These are phyloP conservation scores for Ceratocystis huliohia DNA, from an alignment of 2,329 filamentous ascomycete genomes.

Conservation along the genomic window DNA sequence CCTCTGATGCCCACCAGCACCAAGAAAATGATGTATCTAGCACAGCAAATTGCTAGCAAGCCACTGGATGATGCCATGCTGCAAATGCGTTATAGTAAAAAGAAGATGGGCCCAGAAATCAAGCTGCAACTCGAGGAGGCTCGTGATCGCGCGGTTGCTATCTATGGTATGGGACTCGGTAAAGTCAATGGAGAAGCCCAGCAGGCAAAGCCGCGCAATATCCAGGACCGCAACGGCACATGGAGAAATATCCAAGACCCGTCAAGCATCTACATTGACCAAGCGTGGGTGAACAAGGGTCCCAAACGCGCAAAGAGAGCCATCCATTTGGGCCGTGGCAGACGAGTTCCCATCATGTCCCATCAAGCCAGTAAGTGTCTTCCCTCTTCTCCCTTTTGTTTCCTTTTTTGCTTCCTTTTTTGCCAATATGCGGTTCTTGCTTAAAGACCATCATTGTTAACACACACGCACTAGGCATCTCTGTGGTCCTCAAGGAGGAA, in stretches of 20 bases:
- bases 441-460: conserved; percentile 21
- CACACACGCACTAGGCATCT: conserved; percentile 45
- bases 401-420: neutral
- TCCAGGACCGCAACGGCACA: conserved; percentile 63
- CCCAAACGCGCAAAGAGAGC: conserved; percentile 43
- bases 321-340: conserved; percentile 66
- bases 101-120: conserved; percentile 77
- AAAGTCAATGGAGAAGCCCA: conserved; percentile 28
- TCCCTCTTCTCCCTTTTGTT: neutral
- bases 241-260: conserved; percentile 59
- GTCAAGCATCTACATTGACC: conserved; percentile 75
- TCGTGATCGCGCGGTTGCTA: conserved; percentile 65
- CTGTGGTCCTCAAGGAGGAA: conserved; percentile 82
- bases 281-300: conserved; percentile 84
- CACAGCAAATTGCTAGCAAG: conserved; percentile 84
- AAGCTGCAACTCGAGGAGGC: conserved; percentile 68
- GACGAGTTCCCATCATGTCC: conserved; percentile 52
- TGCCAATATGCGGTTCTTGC: neutral
- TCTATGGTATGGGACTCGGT: conserved; percentile 71
- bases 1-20: conserved; percentile 67
- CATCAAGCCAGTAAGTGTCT: conserved; percentile 59
- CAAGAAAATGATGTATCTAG: conserved; percentile 82
- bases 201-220: conserved; percentile 32
- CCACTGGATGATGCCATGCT: conserved; percentile 83
- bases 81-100: conserved; percentile 92